Base-by-base conservation (phyloP, 2,329 filamentous ascomycete species). In the Westerdykella aurantiaca region DNA sequence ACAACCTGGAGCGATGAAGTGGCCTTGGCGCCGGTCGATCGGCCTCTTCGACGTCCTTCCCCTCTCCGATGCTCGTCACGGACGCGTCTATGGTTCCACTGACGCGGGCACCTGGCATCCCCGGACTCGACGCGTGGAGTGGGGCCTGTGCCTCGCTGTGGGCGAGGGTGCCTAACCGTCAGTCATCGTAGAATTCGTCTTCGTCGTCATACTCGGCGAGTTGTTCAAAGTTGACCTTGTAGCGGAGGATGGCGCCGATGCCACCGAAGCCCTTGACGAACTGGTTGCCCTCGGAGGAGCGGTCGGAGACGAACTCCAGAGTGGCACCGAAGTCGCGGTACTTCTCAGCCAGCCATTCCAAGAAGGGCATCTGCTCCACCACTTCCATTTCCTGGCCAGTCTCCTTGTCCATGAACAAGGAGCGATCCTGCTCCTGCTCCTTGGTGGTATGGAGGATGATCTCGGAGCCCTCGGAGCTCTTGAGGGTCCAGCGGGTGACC, bases 181-280 rank as follows among this genome's bases (percentile, higher is more conserved):
- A 91, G 93, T 94, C 81, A 70, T 86, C 83, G 77, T 95, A 96
- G 72, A 91, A 91, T 69, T 97, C 91, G 56, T 76, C 73, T 70
- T 97, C 91, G 49, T 74, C 71, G 69, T 95, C 90, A 64, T 86
- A 79, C 69, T 97, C 93, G 71, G 85, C 86, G 71, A 98, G 80
- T 73, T 98, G 94, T 75, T 98, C 94, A 75, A 98, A 98, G 78
- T 98, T 98, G 78, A 98, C 88, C 78, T 96, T 96, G 83, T 98
- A 98, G 60, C 93, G 89, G 67, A 98, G 82, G 64, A 98, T 85
- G 53, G 91, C 91, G 57, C 93, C 93, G 60, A 98, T 95, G 66
- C 93, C 93, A 83, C 93, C 93, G 66, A 98, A 98, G 52, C 93
- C 93, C 77, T 96, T 97, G 64, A 98, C 93, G 73, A 98, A 98